Evolutionary conservation across 495 filamentous ascomycete genomes (phyloP), one percentile per base, ranked within the genome.

Genomic region (Aspergillus avenaceus): DNA sequence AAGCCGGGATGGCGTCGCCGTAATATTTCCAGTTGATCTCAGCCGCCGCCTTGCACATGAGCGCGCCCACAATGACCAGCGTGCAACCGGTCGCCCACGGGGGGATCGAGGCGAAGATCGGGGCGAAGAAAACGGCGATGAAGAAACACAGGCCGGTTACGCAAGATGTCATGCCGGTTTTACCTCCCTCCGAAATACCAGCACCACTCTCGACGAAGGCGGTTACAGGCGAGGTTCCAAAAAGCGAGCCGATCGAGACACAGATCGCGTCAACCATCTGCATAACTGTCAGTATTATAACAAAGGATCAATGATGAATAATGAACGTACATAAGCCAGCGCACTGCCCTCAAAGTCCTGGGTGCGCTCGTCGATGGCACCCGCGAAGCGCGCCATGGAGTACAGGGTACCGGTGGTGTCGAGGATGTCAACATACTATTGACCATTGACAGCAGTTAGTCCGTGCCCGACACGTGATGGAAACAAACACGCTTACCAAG

Each of bases 21-120:
- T 83, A 66, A 70, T 92, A 92, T 8, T 72, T 69, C 88, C 88
- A 91, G 75, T 92, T 92, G 72, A 92, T 91, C 50, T 91, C 84
- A 21, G 76, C 78, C 11, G 82, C 83, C 3, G 86, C 71, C 49
- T 80, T 76, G 54, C 84, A 82, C 88, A 92, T 92, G 75, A 92
- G 83, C 25, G 84, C 80, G 26, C 88, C 86, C 45, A 92, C 86
- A 27, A 92, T 79, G 54, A 92, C 79, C 16, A 92, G 81, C 19
- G 88, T 89, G 66, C 83, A 87, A 16, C 88, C 88, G 3, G 88
- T 92, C 1, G 88, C 88, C 87, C 87, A 92, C 0, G 86, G 80
- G 3, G 88, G 88, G 51, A 92, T 91, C 0, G 83, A 87, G 12
- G 88, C 87, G 62, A 91, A 91, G 50, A 92, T 89, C 1, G 88